Conservation (phyloP, 306 rosid species). For the Gleditsia sinensis region DNA sequence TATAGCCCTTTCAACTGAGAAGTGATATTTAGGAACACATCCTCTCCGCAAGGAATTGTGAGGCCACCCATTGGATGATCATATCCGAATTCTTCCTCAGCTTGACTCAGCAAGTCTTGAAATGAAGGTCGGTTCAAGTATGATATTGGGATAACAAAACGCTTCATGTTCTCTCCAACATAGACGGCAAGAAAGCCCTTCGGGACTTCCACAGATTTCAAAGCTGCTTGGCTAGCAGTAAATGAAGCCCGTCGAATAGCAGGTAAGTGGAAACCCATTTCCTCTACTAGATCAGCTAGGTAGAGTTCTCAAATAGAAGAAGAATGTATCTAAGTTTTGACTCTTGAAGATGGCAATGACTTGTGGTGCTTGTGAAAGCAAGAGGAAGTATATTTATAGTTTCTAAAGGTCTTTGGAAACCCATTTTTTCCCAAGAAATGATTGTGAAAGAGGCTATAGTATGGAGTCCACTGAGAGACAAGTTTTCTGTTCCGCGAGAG, state of each 20-base stretch:
- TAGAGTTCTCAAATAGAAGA: neutral
- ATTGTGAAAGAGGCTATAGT: neutral
- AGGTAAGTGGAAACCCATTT: constrained; percentile 31
- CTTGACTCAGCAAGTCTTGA: constrained; percentile 37
- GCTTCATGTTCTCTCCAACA: constrained; percentile 53
- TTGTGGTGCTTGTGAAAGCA: neutral
- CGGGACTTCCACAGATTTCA: constrained; percentile 35
- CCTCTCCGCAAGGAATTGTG: constrained; percentile 54
- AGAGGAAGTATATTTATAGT: neutral
- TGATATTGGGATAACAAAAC: constrained; percentile 45
- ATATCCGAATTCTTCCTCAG: constrained; percentile 55
- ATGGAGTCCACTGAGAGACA: neutral
- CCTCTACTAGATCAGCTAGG: neutral
- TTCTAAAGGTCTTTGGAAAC: neutral
- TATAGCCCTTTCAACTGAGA: constrained; percentile 30
- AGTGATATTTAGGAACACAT: constrained; percentile 37
- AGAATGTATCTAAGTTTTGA: neutral
- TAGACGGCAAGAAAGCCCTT: constrained; percentile 56
- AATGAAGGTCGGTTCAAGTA: constrained; percentile 50
- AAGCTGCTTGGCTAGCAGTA: constrained; percentile 15
- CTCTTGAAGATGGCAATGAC: neutral
- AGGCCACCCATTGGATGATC: constrained; percentile 59
- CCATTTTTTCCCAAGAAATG: neutral
- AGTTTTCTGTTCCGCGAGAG: neutral
- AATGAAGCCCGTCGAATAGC: constrained; percentile 31